Conservation (phyloP, 2,329 filamentous ascomycete species). For the Neofusicoccum umdonicola region DNA sequence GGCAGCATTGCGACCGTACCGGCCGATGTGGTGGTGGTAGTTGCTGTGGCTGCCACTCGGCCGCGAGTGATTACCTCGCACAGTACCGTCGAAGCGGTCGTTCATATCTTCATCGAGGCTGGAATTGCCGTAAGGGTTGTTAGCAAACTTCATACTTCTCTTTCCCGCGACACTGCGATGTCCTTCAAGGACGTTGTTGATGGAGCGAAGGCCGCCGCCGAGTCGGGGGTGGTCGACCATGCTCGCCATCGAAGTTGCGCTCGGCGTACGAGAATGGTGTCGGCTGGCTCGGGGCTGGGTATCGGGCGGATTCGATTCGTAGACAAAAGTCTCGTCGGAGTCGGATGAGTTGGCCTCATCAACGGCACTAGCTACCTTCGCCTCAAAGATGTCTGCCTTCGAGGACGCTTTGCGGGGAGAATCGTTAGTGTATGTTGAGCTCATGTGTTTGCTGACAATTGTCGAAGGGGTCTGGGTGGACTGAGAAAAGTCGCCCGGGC, state of each 20-base stretch:
- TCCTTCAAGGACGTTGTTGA: constrained; percentile 65
- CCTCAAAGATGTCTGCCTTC: constrained; percentile 97
- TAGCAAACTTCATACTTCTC: constrained; percentile 95
- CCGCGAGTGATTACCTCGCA: constrained; percentile 42
- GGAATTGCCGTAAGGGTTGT: constrained; percentile 67
- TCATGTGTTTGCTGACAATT: constrained; percentile 4
- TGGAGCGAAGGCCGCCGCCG: constrained; percentile 55
- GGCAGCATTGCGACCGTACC: constrained; percentile 61
- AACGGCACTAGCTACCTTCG: constrained; percentile 91
- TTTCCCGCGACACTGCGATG: constrained; percentile 67
- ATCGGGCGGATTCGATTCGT: constrained; percentile 88
- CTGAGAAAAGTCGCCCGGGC: constrained; percentile 1
- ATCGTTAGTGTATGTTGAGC: constrained; percentile 32
- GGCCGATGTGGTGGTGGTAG: constrained; percentile 77
- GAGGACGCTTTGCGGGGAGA: constrained; percentile 66
- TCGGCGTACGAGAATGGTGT: constrained; percentile 84
- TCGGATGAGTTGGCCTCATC: constrained; percentile 96
- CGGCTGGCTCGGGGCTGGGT: constrained; percentile 62
- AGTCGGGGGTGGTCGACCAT: constrained; percentile 58
- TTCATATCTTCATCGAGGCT: constrained; percentile 47
- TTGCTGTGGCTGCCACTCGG: constrained; percentile 63
- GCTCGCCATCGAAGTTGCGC: constrained; percentile 76
- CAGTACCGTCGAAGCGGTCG: constrained; percentile 39
- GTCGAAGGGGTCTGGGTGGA: constrained; percentile 5
- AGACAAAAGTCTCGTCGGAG: constrained; percentile 97